Evolutionary conservation across 169 alveolate genomes (phyloP).

Genomic region (Plasmodium ovale): DNA sequence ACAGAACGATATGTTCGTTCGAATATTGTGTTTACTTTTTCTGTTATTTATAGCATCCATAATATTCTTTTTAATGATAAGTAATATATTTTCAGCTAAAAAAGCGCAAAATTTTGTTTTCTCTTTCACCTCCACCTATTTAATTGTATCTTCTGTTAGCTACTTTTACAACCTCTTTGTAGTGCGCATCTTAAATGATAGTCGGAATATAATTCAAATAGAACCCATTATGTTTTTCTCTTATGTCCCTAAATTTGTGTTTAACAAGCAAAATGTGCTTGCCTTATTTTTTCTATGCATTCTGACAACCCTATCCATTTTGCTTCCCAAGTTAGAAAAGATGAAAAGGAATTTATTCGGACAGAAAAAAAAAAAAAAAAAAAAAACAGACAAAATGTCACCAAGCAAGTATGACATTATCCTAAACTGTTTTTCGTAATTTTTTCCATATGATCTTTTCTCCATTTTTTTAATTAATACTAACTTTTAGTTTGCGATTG

Average conservation of each 20-base stretch:
- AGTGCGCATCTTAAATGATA: background rate
- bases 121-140: slow-evolving; percentile 62
- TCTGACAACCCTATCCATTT: slow-evolving; percentile 14
- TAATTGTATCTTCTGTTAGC: slow-evolving; percentile 29
- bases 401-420: slow-evolving; percentile 16
- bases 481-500: background rate
- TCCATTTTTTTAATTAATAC: background rate
- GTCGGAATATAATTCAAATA: slow-evolving; percentile 50
- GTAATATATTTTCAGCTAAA: slow-evolving; percentile 59
- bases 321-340: background rate
- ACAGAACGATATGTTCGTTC: slow-evolving; percentile 9
- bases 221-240: slow-evolving; percentile 71
- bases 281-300: slow-evolving; percentile 4
- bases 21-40: slow-evolving; percentile 12
- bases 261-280: slow-evolving; percentile 24
- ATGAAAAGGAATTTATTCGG: background rate
- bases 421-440: slow-evolving; percentile 30
- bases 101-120: slow-evolving; percentile 72
- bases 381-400: background rate
- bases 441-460: background rate
- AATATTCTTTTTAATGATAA: slow-evolving; percentile 67
- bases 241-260: slow-evolving; percentile 28
- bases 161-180: slow-evolving; percentile 19
- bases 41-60: slow-evolving; percentile 16
- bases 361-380: background rate